Conservation (phyloP, 345 rosid genomes). For the Dipteronia sinensis region DNA sequence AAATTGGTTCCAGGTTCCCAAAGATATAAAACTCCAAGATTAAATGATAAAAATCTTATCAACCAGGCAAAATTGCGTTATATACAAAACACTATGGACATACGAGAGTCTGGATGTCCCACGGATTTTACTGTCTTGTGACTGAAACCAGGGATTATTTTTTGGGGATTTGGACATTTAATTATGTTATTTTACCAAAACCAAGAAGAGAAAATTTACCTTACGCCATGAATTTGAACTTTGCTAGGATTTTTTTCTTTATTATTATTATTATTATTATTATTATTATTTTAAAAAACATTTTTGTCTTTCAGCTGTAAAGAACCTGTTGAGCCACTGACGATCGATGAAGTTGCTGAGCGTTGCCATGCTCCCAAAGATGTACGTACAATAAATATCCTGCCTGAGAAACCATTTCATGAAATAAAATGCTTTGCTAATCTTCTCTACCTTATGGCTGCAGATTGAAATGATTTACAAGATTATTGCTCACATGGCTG, state of each 20-base stretch:
- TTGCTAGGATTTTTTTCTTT: neutral
- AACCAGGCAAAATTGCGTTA: too few relatives aligned
- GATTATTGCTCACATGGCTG: conserved; percentile 94
- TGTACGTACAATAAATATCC: conserved; percentile 35
- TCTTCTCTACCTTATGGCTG: conserved; percentile 19
- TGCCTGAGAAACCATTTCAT: conserved; percentile 4
- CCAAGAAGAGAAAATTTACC: neutral
- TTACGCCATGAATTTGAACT: neutral
- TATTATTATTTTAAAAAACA: too few relatives aligned
- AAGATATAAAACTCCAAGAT: too few relatives aligned
- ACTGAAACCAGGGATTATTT: neutral
- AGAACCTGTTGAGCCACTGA: conserved; percentile 89
- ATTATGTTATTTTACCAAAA: neutral
- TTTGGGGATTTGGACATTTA: neutral
- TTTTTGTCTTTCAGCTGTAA: conserved; percentile 60
- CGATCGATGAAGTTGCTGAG: conserved; percentile 80
- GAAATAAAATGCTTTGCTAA: conserved; percentile 20
- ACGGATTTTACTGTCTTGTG: too few relatives aligned
- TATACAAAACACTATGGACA: too few relatives aligned
- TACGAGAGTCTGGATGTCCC: too few relatives aligned
- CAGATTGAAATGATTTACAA: conserved; percentile 99
- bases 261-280: neutral
- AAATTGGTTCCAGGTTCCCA: too few relatives aligned
- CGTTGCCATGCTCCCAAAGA: conserved; percentile 89
- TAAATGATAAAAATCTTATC: too few relatives aligned